Evolutionary conservation across 1,284 basidiomycete genomes (phyloP).

Genomic region (Meira miltonrushii): DNA sequence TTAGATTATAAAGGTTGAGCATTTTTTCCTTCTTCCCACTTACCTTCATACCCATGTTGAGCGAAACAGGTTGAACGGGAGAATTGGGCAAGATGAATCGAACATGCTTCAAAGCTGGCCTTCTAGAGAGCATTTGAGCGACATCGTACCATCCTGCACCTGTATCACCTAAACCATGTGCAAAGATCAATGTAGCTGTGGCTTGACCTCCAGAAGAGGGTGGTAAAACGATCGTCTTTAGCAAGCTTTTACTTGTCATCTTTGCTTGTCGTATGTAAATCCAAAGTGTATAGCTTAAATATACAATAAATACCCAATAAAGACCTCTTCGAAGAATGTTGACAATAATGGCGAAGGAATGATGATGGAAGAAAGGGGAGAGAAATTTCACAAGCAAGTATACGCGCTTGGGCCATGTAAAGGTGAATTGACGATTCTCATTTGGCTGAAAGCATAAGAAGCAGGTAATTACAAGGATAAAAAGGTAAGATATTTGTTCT

Average conservation of each 20-base stretch:
- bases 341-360: neutral
- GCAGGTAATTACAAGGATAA: too few species aligned
- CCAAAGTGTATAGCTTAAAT: neutral
- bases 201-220: conserved; percentile 38
- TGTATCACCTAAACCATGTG: conserved; percentile 50
- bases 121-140: conserved; percentile 44
- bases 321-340: neutral
- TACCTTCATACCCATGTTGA: conserved; percentile 48
- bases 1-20: neutral
- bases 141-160: conserved; percentile 49
- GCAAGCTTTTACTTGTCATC: conserved; percentile 16
- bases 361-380: neutral
- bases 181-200: conserved; percentile 46
- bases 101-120: conserved; percentile 43
- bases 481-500: neutral
- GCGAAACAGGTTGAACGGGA: conserved; percentile 46
- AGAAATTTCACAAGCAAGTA: neutral
- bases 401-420: neutral
- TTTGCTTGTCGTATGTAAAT: neutral
- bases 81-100: conserved; percentile 51
- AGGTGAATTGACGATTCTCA: too few species aligned
- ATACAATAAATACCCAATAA: neutral
- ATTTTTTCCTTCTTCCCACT: neutral
- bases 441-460: too few species aligned
- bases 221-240: conserved; percentile 46